Conservation (phyloP, 306 rosid genomes). For the Bauhinia variegata region DNA sequence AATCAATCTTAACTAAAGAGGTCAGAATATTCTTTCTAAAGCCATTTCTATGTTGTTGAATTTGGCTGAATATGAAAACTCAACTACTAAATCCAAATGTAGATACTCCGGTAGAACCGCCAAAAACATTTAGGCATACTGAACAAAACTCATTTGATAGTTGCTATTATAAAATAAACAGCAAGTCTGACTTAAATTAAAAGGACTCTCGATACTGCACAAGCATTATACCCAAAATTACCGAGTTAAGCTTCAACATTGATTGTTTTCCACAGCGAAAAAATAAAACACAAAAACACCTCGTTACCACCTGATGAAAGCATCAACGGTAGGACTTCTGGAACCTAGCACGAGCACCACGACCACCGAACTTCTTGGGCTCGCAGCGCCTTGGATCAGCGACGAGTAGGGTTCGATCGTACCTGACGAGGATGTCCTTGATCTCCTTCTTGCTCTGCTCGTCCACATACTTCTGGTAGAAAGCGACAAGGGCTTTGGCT, state of each 20-base stretch:
- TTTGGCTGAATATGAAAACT: no score
- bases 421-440: slow-evolving; percentile 58
- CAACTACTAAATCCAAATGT: background rate
- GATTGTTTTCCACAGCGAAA: slow-evolving; percentile 45
- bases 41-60: no score
- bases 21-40: no score
- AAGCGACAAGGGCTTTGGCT: slow-evolving; percentile 60
- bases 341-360: slow-evolving; percentile 64
- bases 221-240: background rate
- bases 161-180: slow-evolving; percentile 12
- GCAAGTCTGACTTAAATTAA: background rate
- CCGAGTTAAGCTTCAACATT: slow-evolving; percentile 4
- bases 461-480: slow-evolving; percentile 59
- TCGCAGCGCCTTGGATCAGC: slow-evolving; percentile 66
- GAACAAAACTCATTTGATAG: background rate
- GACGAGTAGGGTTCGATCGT: slow-evolving; percentile 57
- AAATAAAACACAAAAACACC: slow-evolving; percentile 25
- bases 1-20: no score
- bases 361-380: slow-evolving; percentile 70
- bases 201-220: background rate
- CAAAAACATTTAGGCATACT: background rate
- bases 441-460: slow-evolving; percentile 67
- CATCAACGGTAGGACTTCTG: slow-evolving; percentile 65
- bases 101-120: no score
- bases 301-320: background rate